Percentiles rank a stretch among this genome's conserved stretches.
These are phyloP conservation scores for Cordyceps cicadae DNA, from an alignment of 2,329 filamentous ascomycete genomes.

Conservation along the genomic window DNA sequence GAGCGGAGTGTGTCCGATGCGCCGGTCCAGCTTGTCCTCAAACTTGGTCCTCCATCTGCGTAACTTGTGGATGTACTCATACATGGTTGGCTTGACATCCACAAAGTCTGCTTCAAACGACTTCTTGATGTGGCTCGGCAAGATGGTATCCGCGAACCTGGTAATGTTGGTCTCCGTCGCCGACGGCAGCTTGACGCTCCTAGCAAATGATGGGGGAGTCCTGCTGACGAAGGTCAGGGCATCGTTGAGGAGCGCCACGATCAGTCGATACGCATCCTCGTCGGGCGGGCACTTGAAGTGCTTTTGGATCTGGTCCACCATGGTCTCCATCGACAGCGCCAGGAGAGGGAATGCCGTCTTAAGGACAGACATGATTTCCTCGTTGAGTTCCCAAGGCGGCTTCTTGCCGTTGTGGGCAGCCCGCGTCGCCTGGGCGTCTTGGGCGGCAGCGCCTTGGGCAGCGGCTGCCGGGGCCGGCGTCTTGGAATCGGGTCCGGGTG, in stretches of 20 bases:
- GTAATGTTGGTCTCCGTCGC: slow-evolving; percentile 96
- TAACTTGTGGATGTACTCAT: slow-evolving; percentile 95
- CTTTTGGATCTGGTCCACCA: slow-evolving; percentile 98
- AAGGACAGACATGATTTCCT: slow-evolving; percentile 88
- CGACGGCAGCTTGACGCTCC: slow-evolving; percentile 79
- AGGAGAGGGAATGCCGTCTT: slow-evolving; percentile 96
- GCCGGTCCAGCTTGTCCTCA: slow-evolving; percentile 89
- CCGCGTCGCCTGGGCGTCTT: neutral
- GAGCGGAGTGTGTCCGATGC: slow-evolving; percentile 63
- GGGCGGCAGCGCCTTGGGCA: slow-evolving; percentile 5
- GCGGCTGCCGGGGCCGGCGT: neutral
- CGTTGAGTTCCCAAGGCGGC: slow-evolving; percentile 91
- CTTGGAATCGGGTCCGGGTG: slow-evolving; percentile 17
- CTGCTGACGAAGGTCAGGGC: slow-evolving; percentile 86
- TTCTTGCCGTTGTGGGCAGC: slow-evolving; percentile 46
- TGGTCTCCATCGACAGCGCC: slow-evolving; percentile 96
- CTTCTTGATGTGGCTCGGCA: slow-evolving; percentile 89
- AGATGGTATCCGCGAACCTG: slow-evolving; percentile 89
- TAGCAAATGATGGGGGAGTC: slow-evolving; percentile 76
- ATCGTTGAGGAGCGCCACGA: slow-evolving; percentile 95
- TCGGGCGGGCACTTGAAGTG: slow-evolving; percentile 98
- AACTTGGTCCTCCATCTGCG: slow-evolving; percentile 96
- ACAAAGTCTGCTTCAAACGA: slow-evolving; percentile 99
- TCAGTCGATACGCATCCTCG: slow-evolving; percentile 93
- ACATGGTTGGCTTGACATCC: slow-evolving; percentile 89